Base-by-base conservation (phyloP, 306 rosid genomes). In the Phaseolus lunatus region DNA sequence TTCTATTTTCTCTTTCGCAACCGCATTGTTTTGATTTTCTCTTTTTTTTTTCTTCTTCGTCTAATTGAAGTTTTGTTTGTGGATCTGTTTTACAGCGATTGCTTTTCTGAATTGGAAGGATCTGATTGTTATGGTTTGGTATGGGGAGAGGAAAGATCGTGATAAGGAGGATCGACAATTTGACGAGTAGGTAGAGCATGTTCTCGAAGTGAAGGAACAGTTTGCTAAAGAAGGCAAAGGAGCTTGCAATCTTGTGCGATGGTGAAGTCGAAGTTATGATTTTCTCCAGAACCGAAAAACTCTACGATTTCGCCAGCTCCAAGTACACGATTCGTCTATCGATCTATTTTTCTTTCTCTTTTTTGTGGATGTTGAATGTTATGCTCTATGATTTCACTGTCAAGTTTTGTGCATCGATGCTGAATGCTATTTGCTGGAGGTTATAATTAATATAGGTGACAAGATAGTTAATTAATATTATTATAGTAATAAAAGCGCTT, bases 71-170 rank as follows among this genome's bases (percentile, higher is more conserved):
- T 48, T 47, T 41, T 29, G 62, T 6, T 43, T 53, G 0, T 61
- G 16, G 78, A 67, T 84, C 82, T 73, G 64, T 37, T 47, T 65
- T 37, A 54, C 81, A 84, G 84, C 19, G 22, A 35, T 65, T 20
- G 19, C 5, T 59, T 47, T 67, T 35, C 53, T 63, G 24, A 52
- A 6, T 67, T 18, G 24, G 73, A 35, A 88, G 97, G n/a, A n/a
- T n/a, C n/a, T n/a, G n/a, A n/a, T n/a, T n/a, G n/a, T n/a, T n/a
- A n/a, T n/a, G n/a, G n/a, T n/a, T n/a, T n/a, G n/a, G n/a, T n/a
- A n/a, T n/a, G n/a, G n/a, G n/a, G n/a, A n/a, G n/a, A n/a, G n/a
- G 98, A 20, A 93, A 93, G 94, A 93, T 93, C 81, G 96, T 86
- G 80, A 93, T 93, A 66, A 89, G 98, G 90, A 88, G 98, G 88